A percentile compares a stretch with the other conserved stretches of the same genome.
phyloP scores from a whole-genome alignment of 768 basidiomycete genomes.

The Tulasnella sp. region DNA sequence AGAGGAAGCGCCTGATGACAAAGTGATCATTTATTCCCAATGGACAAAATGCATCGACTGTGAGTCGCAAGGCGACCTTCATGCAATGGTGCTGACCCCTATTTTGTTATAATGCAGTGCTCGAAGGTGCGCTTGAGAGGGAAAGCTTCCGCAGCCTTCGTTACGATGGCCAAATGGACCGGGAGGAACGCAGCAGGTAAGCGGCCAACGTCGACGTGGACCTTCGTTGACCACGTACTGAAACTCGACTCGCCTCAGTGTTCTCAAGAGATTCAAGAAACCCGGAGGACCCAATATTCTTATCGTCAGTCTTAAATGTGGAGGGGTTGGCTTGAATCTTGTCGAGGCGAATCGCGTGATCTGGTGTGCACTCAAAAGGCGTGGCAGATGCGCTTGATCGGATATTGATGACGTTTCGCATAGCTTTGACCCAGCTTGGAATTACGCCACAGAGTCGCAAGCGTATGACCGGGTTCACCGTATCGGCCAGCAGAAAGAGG shows the following conservation, averaged over 20 bases:
- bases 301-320: slow-evolving; percentile 49
- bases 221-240: neutral
- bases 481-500: slow-evolving; percentile 52
- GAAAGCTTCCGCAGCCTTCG: slow-evolving; percentile 56
- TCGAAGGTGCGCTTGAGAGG: slow-evolving; percentile 57
- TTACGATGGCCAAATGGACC: slow-evolving; percentile 68
- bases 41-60: slow-evolving; percentile 74
- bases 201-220: neutral
- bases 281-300: slow-evolving; percentile 52
- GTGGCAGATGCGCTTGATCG: neutral
- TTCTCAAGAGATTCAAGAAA: slow-evolving; percentile 52
- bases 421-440: slow-evolving; percentile 26
- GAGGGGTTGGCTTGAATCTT: slow-evolving; percentile 53
- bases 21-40: slow-evolving; percentile 67
- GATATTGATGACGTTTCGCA: neutral
- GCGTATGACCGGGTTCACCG: slow-evolving; percentile 59
- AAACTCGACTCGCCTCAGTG: slow-evolving; percentile 26
- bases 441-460: slow-evolving; percentile 37
- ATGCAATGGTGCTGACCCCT: neutral
- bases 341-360: slow-evolving; percentile 27
- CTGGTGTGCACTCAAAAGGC: neutral
- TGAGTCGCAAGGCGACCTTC: slow-evolving; percentile 1
- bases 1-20: slow-evolving; percentile 52
- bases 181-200: slow-evolving; percentile 45
- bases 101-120: slow-evolving; percentile 28